phyloP scores from a whole-genome alignment of 2,329 filamentous ascomycete species.

The Metarhizium guizhouense region DNA sequence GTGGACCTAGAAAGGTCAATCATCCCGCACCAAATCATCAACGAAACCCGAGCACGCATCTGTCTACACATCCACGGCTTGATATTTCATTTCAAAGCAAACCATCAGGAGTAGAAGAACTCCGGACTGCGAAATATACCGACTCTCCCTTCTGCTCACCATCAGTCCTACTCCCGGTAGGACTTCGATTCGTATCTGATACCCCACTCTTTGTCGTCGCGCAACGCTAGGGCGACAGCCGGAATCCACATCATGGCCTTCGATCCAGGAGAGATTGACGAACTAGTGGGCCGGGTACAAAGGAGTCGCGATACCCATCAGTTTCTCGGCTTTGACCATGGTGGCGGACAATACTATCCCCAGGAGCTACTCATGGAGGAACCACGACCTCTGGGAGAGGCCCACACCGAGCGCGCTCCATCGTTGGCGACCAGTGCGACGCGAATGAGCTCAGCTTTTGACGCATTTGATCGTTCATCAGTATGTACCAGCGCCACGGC shows the following conservation, averaged over 20 bases:
- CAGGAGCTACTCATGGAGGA: constrained; percentile 1
- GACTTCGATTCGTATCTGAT: neutral
- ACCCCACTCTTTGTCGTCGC: neutral
- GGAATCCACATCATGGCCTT: neutral
- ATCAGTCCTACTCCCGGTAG: neutral
- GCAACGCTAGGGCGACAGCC: neutral
- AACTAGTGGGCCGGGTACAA: neutral
- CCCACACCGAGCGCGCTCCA: neutral
- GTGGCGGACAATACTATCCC: constrained; percentile 3
- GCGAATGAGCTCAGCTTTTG: constrained; percentile 7
- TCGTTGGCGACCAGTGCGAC: constrained; percentile 8
- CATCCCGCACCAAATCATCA: neutral
- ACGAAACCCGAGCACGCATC: neutral
- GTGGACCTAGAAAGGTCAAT: neutral
- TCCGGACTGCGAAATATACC: neutral
- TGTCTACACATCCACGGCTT: neutral
- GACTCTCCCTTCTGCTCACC: neutral
- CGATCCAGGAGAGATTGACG: neutral
- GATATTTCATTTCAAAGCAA: neutral
- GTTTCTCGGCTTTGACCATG: neutral
- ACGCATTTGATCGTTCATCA: constrained; percentile 7
- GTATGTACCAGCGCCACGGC: constrained; percentile 14
- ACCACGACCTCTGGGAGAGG: neutral
- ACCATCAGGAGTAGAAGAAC: neutral
- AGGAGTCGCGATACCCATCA: neutral